Percentiles rank a stretch among this genome's conserved stretches.
Evolutionary conservation across 305 asterid genomes (phyloP).

Genomic region (Plantago coronopus): DNA sequence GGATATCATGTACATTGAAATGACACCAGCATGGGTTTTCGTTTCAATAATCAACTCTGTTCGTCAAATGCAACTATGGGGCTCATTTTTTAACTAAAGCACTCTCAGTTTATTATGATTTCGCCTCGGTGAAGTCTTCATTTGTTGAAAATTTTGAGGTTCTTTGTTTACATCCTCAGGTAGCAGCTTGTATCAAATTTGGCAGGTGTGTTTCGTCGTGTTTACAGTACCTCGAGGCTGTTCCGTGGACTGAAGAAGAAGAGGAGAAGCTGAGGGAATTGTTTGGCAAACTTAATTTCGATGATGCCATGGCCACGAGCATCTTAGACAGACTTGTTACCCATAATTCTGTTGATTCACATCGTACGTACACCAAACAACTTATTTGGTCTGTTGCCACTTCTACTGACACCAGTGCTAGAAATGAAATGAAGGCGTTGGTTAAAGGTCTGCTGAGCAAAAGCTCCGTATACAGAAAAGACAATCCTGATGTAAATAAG

Average conservation of each 20-base stretch:
- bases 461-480: constrained; percentile 60
- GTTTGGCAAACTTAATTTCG: constrained; percentile 42
- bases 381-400: constrained; percentile 69
- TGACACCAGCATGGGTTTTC: too few species aligned
- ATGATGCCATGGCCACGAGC: constrained; percentile 42
- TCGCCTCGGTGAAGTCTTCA: neutral
- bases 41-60: too few species aligned
- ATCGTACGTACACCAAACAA: constrained; percentile 52
- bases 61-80: too few species aligned
- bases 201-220: constrained; percentile 58
- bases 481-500: constrained; percentile 47
- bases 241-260: constrained; percentile 95
- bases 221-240: constrained; percentile 73
- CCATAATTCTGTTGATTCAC: constrained; percentile 40
- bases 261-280: constrained; percentile 76
- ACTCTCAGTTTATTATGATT: neutral
- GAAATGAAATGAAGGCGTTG: constrained; percentile 70
- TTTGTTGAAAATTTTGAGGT: constrained; percentile 18
- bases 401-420: constrained; percentile 51
- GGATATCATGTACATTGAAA: too few species aligned
- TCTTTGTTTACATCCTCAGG: constrained; percentile 36
- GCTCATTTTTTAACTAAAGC: too few species aligned
- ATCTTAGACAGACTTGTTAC: constrained; percentile 56
- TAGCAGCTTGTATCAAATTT: constrained; percentile 70
- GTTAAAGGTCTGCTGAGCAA: constrained; percentile 66